Conservation (phyloP, 805 yeast species). For the Starmerella sirachaensis region DNA sequence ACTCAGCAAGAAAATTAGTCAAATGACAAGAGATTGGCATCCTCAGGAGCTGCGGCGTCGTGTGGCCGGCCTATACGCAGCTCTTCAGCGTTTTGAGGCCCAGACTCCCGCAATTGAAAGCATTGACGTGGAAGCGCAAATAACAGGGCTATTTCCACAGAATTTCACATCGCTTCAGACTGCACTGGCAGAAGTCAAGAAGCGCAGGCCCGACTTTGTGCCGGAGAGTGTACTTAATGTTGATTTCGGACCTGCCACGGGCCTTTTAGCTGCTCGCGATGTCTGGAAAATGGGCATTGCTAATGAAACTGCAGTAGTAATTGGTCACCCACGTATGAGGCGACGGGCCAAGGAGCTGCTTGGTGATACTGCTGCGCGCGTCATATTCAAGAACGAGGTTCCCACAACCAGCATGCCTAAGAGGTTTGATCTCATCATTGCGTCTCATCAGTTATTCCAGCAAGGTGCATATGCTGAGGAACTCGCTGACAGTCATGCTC, state of each 20-base stretch:
- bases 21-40: conserved; percentile 47
- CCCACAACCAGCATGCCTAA: conserved; percentile 35
- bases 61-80: conserved; percentile 45
- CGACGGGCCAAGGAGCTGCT: conserved; percentile 66
- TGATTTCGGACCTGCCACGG: conserved; percentile 87
- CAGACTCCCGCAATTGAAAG: conserved; percentile 35
- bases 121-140: conserved; percentile 54
- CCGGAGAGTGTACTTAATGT: conserved; percentile 65
- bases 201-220: conserved; percentile 39
- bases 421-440: conserved; percentile 70
- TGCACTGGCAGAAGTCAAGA: conserved; percentile 53
- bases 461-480: conserved; percentile 51
- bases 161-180: conserved; percentile 62
- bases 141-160: conserved; percentile 69
- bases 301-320: conserved; percentile 54
- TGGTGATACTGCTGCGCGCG: conserved; percentile 42
- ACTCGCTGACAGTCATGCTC: conserved; percentile 58
- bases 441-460: conserved; percentile 63
- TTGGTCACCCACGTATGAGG: conserved; percentile 64
- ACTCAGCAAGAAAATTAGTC: conserved; percentile 47
- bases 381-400: conserved; percentile 41
- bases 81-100: conserved; percentile 41
- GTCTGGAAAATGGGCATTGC: conserved; percentile 41
- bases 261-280: conserved; percentile 78
- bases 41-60: conserved; percentile 56